Evolutionary conservation across 805 yeast genomes (phyloP), one percentile per base, ranked within the genome.

Genomic region (Kazachstania bromeliacearum): DNA sequence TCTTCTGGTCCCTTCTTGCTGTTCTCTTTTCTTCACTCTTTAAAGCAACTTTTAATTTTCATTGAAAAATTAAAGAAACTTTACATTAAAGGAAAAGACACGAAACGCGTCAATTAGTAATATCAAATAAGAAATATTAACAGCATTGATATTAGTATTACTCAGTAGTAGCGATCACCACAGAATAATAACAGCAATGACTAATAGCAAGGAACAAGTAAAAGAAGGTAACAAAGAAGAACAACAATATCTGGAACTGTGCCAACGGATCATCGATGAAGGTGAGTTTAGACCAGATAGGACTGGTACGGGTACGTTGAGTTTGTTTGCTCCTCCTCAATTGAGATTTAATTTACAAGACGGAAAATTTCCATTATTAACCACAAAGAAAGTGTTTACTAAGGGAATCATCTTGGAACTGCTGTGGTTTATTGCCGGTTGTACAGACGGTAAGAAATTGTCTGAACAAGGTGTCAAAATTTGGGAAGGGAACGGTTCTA

Each of bases 401-500:
- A 79, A 81, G 45, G 98, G 88, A 7, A 85, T 92, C 30, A 73
- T 89, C 23, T 77, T 85, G 45, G 99, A 92, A 57, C 67, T 92
- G 21, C 67, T 92, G 10, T 92, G 99, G 99, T 92, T 92, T 53
- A 71, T 92, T 7, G 67, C 75, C 4, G 98, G 97, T 1, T 74
- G 79, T 43, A 92, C 99, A 0, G 94, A 89, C 55, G 94, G 92
- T 25, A 81, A 79, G 45, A 67, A 71, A 43, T 65, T 92, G 29
- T 65, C 79, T 12, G 94, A 79, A 3, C 73, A 79, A 47, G 95
- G 95, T 24, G 94, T 92, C n/a, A 88, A 77, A 53, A 92, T 92
- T 38, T 92, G 99, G 99, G 98, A 92, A 59, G 98, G 98, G 13
- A 92, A 92, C 57, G 98, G 97, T 8, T 83, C 95, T 25, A 69